A percentile compares a stretch with the other conserved stretches of the same genome.
Evolutionary conservation across 768 basidiomycete genomes (phyloP).

Genomic region (Lanmaoa rubissima): DNA sequence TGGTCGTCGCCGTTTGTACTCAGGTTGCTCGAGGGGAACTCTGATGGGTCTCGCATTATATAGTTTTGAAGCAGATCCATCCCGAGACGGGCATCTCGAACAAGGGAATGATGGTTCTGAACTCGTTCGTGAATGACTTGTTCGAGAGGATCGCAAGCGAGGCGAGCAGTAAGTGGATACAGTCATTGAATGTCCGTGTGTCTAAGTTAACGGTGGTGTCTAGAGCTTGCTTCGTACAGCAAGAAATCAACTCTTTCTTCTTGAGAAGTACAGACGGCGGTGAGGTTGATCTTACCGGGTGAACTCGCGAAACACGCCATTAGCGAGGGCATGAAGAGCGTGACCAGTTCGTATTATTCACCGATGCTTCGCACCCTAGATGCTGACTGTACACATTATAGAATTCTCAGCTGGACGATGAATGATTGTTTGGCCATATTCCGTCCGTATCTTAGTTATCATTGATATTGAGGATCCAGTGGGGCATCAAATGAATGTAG

Average conservation of each 20-base stretch:
- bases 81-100: conserved; percentile 74
- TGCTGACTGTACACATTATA: conserved; percentile 9
- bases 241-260: conserved; percentile 76
- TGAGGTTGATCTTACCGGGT: conserved; percentile 68
- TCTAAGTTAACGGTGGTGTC: not conserved
- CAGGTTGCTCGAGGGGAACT: too few species aligned
- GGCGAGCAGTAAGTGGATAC: conserved; percentile 42
- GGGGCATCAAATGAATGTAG: conserved; percentile 14
- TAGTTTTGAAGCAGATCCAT: conserved; percentile 69
- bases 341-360: conserved; percentile 39
- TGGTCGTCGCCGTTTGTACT: conserved; percentile 3
- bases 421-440: not conserved
- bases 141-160: conserved; percentile 58
- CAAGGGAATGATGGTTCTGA: conserved; percentile 58
- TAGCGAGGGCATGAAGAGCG: conserved; percentile 68
- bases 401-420: conserved; percentile 29
- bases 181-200: not conserved
- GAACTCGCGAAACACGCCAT: conserved; percentile 76
- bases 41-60: too few species aligned
- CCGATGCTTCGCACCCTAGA: not conserved
- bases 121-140: conserved; percentile 64
- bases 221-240: conserved; percentile 64
- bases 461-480: not conserved
- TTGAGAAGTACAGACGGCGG: conserved; percentile 69
- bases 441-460: not conserved